Evolutionary conservation across 192 early-diverging fungal genomes (phyloP).

Genomic region (Coemansia sp.): DNA sequence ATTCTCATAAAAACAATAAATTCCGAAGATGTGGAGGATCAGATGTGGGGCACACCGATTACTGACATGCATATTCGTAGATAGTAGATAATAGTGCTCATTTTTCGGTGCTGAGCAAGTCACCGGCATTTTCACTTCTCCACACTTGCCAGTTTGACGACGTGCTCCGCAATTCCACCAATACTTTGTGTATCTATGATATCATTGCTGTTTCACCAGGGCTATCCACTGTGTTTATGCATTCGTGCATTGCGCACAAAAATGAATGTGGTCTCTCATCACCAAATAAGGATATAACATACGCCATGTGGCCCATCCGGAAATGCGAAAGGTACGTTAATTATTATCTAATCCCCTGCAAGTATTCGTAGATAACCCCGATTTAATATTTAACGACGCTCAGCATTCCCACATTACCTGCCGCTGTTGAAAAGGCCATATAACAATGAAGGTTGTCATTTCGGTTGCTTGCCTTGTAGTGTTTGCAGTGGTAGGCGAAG

Average conservation of each 20-base stretch:
- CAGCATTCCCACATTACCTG: background rate
- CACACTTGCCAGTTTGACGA: background rate
- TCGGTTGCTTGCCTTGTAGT: background rate
- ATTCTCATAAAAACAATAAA: background rate
- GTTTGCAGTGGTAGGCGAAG: background rate
- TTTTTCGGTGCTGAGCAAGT: background rate
- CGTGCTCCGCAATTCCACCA: background rate
- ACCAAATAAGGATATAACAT: background rate
- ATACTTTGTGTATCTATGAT: background rate
- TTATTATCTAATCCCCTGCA: background rate
- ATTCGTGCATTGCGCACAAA: background rate
- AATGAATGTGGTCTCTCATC: too few relatives aligned
- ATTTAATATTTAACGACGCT: background rate
- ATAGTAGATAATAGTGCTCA: background rate
- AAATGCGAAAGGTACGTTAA: background rate
- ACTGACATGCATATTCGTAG: background rate
- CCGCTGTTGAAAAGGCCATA: background rate
- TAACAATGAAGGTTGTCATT: constrained; percentile 4
- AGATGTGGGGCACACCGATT: background rate
- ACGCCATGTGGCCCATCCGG: background rate
- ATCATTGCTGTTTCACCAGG: background rate
- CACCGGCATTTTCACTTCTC: background rate
- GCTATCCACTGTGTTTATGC: background rate
- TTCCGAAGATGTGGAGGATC: background rate
- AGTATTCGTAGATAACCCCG: background rate